Conservation (phyloP, 106 monocot species). For the Platanthera zijinensis region DNA sequence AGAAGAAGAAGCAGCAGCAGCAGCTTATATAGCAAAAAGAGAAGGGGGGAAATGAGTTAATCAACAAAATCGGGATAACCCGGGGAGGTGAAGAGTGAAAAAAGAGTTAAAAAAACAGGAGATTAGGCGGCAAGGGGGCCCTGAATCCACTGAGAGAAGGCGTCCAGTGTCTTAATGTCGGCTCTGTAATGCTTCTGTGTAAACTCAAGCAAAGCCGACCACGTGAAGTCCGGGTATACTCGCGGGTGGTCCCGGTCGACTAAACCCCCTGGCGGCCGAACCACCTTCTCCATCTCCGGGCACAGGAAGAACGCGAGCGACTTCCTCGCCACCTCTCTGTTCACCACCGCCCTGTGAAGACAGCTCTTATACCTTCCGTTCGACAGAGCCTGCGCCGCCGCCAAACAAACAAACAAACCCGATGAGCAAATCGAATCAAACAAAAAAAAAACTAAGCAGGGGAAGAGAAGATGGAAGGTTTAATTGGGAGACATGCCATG, state of each 20-base stretch:
- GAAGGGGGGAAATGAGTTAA: not conserved
- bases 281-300: conserved; percentile 30
- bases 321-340: conserved; percentile 19
- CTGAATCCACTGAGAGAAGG: conserved; percentile 35
- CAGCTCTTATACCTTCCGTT: conserved; percentile 45
- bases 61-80: not conserved
- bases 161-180: conserved; percentile 44
- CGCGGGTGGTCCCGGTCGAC: conserved; percentile 30
- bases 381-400: conserved; percentile 18
- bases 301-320: conserved; percentile 46
- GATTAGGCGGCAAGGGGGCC: not conserved
- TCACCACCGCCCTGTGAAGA: conserved; percentile 44
- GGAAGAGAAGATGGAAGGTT: no score
- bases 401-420: not conserved
- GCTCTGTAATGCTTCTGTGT: conserved; percentile 64
- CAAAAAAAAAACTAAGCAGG: no score
- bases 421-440: not conserved
- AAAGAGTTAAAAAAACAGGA: not conserved
- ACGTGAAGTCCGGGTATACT: conserved; percentile 64
- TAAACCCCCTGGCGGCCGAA: conserved; percentile 23
- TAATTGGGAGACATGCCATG: conserved; percentile 23
- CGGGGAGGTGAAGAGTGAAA: not conserved
- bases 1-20: not conserved
- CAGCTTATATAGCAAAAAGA: not conserved
- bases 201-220: conserved; percentile 51